Evolutionary conservation across 2,329 filamentous ascomycete species (phyloP), one percentile per base, ranked within the genome.

Genomic region (Exophiala mesophila): DNA sequence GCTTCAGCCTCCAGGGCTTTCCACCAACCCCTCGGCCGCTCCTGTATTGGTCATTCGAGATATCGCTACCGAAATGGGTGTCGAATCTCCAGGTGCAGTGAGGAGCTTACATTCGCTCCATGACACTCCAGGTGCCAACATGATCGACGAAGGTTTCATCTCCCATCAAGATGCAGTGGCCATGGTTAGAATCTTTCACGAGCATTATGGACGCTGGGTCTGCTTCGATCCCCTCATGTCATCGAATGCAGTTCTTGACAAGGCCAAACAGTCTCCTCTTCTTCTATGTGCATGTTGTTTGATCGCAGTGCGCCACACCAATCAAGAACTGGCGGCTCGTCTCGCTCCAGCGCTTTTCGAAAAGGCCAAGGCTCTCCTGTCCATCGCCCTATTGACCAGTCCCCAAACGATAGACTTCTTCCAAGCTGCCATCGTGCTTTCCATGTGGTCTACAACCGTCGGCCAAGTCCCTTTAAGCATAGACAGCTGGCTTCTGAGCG

Each of bases 391-490:
- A 21, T 57, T 70, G 4, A 50, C 53, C 2, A 58, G 62, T 3
- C 65, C 67, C 4, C 67, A 70, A 35, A 47, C 62, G 2, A 55
- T 67, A 8, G 64, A 66, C 17, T 70, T 70, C 48, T 69, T 70
- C 31, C 67, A 70, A 50, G 63, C 67, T 5, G 56, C 59, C 5
- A 48, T 70, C 1, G 58, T 70, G n/a, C 54, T 70, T 3, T 64
- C 63, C 37, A 53, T 70, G 54, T 70, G 68, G 68, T 70, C 68
- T 3, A 71, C 67, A 0, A 70, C 68, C 1, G 65, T 70, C 18
- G 65, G 65, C 1, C 65, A 69, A 41, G 58, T 65, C 7, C 67
- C 66, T 1, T 47, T 71, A 42, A 67, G 65, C 32, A 61, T 71
- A 20, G 67, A 70, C 50, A 69, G 65, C 38, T 70, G 67, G 68